A percentile compares a stretch with the other conserved stretches of the same genome.
Evolutionary conservation across 805 yeast species (phyloP).

Genomic region (Sporopachydermia quercuum): DNA sequence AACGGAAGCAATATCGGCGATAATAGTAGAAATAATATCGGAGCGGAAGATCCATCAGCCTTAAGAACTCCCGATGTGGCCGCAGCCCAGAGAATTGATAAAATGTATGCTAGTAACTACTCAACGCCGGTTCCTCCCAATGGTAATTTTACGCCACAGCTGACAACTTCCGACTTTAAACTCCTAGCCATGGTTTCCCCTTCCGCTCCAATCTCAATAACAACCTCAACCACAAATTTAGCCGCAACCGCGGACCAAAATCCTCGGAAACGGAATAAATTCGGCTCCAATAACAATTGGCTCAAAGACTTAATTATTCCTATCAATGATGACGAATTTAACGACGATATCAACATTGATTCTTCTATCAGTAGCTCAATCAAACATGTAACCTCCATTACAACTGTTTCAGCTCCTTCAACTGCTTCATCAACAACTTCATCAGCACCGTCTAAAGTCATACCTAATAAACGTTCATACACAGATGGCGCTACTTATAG

Average conservation of each 20-base stretch:
- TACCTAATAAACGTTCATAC: not conserved
- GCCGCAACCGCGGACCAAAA: not conserved
- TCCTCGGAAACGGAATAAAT: not conserved
- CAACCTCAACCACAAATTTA: not conserved
- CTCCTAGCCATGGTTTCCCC: not conserved
- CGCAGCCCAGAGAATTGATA: too few species aligned
- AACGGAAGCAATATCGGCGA: too few species aligned
- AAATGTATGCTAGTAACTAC: too few species aligned
- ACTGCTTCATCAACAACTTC: not conserved
- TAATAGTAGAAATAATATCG: too few species aligned
- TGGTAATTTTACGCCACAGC: too few species aligned
- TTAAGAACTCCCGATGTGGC: too few species aligned
- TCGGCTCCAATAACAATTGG: not conserved
- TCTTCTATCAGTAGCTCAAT: slow-evolving; percentile 6
- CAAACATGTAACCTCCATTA: too few species aligned
- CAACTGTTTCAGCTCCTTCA: too few species aligned
- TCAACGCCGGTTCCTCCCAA: too few species aligned
- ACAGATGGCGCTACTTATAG: too few species aligned
- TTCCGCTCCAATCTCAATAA: not conserved
- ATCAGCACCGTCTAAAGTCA: not conserved
- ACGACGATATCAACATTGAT: slow-evolving; percentile 6
- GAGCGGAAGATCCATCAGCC: too few species aligned
- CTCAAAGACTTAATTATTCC: not conserved
- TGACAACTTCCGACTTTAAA: too few species aligned
- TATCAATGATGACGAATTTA: slow-evolving; percentile 5